Evolutionary conservation across 1,284 basidiomycete genomes (phyloP), one percentile per base, ranked within the genome.

Genomic region (Tetrapyrgos nigripes): DNA sequence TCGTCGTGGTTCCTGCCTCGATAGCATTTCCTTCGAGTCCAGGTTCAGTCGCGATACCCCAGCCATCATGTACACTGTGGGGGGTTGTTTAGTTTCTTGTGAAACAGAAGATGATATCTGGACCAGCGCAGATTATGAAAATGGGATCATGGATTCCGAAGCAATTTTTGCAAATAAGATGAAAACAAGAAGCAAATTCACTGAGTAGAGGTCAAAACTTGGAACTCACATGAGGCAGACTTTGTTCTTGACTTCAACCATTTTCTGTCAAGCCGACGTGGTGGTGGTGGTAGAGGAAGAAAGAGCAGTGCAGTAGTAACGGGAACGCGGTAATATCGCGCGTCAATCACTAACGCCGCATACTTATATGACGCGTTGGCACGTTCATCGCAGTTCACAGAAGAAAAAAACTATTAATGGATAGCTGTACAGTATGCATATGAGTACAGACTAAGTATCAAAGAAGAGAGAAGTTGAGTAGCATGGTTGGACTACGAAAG

Each of bases 51-150:
- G 89, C 81, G 64, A 96, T 82, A 60, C 94, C 94, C 94, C 94
- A 97, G 35, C 94, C 94, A 80, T 97, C 94, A 80, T 96, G 94
- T 44, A 96, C 93, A 68, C 93, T 95, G 65, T 43, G 14, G 3
- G 24, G 33, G 13, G 37, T 29, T 5, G 51, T 23, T 49, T 23
- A n/a, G 28, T 37, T 27, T 46, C n/a, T 31, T 14, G 29, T 43
- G 31, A 14, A 24, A 23, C 26, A 21, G 31, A 33, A 33, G 31
- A 33, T 8, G 14, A 14, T 33, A 33, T 14, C 14, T 14, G 9
- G 31, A 8, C 31, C 8, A 33, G 8, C 5, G 14, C 14, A 40
- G 17, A n/a, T 9, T 49, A 8, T 44, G n/a, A 23, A 31, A 47
- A 26, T n/a, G 44, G 23, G 6, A 37, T n/a, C 46, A 37, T 9